Base-by-base conservation (phyloP, 2,329 filamentous ascomycete species). In the Epichloe aotearoae region DNA sequence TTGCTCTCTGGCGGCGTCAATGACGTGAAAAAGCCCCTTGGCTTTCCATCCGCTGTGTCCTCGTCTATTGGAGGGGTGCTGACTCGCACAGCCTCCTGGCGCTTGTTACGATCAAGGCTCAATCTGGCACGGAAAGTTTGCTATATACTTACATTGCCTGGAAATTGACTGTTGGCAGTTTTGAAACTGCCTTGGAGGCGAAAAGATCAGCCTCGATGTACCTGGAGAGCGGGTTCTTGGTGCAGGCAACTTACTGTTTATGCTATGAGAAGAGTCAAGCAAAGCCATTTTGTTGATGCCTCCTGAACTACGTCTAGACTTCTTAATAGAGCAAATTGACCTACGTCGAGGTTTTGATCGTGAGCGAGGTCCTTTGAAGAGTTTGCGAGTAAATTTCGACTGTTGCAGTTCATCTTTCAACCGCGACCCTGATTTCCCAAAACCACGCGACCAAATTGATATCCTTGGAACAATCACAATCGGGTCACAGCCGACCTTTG, bases 41-140 rank as follows among this genome's bases (percentile, higher is more conserved):
- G 63, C 36, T 56, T 65, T 5, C 66, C 64, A 44, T 66, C 66
- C 14, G 61, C 60, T 8, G 64, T 66, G 40, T 64, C 61, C 52
- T 72, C 67, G 19, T 65, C 64, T 19, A 73, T 56, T 0, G 71
- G 72, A 1, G 74, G 74, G 74, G 73, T 76, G 47, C 66, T 67
- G 12, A 77, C 60, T 4, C 73, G 67, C n/a, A 61, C 67, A 5
- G 74, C 74, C 63, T 77, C 73, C 74, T 76, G 46, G 19, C 10
- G 3, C 8, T 38, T 19, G 11, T 46, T 30, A 46, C 10, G 17
- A 14, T 49, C 10, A 23, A 11, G 40, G 4, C 10, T 19, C 12
- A 17, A 6, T 34, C 5, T 4, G 2, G 6, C 4, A 19, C 15
- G 7, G 47, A 6, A 8, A 41, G 11, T 19, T 4, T 14, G 15